Percentiles rank a stretch among this genome's conserved stretches.
phyloP scores from a whole-genome alignment of 345 rosid species.

The Gossypioides kirkii region DNA sequence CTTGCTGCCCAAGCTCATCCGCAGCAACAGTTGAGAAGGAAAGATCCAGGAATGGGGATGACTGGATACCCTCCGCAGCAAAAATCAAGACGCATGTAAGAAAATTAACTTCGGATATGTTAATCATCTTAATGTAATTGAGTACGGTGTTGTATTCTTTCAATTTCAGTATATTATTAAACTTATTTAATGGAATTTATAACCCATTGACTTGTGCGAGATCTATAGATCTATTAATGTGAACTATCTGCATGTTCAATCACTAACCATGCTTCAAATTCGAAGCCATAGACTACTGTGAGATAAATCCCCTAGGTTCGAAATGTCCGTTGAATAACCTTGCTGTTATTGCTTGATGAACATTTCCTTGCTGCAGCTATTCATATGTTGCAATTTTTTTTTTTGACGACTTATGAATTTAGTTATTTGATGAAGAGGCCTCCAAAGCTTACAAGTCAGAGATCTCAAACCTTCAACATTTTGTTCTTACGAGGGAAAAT shows the following conservation, averaged over 20 bases:
- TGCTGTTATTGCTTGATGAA: background rate
- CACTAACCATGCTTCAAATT: background rate
- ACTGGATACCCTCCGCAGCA: slow-evolving; percentile 84
- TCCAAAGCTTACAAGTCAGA: background rate
- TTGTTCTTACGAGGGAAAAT: background rate
- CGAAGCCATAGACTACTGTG: background rate
- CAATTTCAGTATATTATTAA: background rate
- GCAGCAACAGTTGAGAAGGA: slow-evolving; percentile 77
- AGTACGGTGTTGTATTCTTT: background rate
- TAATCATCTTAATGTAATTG: background rate
- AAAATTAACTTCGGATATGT: background rate
- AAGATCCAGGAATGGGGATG: slow-evolving; percentile 78
- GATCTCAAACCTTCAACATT: background rate
- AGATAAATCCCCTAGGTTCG: background rate
- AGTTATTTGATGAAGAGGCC: background rate
- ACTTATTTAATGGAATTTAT: background rate
- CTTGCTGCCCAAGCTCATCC: slow-evolving; percentile 63
- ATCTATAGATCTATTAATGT: background rate
- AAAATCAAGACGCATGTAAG: slow-evolving; percentile 72
- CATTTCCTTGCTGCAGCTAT: slow-evolving; percentile 11
- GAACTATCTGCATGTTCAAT: background rate
- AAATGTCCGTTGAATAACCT: background rate
- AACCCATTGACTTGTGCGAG: background rate
- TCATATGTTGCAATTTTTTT: background rate
- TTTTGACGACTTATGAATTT: background rate